Conservation (phyloP, 495 filamentous ascomycete species). For the Penicillium samsonianum region DNA sequence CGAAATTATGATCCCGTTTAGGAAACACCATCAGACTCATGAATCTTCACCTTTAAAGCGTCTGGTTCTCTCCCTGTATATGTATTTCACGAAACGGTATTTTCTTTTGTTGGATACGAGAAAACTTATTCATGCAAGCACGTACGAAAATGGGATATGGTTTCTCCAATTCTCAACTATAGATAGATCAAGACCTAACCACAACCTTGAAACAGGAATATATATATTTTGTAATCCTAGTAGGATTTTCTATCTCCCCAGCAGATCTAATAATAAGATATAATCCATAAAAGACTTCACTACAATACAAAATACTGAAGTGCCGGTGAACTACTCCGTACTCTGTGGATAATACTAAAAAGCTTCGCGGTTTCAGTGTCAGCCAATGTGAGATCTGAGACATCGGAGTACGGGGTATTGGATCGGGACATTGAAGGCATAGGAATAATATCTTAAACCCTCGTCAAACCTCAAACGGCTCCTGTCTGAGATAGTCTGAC, state of each 20-base stretch:
- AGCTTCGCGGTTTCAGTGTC: neutral
- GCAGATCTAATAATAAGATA: slow-evolving; percentile 1
- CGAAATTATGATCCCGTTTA: neutral
- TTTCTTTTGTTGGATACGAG: no score
- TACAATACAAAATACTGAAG: neutral
- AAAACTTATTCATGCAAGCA: no score
- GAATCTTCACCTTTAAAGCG: no score
- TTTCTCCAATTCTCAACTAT: no score
- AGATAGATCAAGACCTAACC: no score
- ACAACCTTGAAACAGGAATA: no score
- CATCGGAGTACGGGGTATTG: neutral
- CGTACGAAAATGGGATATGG: no score
- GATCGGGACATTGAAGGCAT: slow-evolving; percentile 8
- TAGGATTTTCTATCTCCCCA: no score
- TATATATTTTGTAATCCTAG: no score
- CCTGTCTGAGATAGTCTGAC: neutral
- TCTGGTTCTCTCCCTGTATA: no score
- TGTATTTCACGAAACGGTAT: no score
- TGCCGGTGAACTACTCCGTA: neutral
- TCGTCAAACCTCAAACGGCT: neutral
- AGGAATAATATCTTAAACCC: neutral
- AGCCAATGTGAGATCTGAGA: slow-evolving; percentile 3
- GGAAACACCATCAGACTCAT: no score
- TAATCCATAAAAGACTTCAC: neutral
- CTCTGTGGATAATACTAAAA: neutral